Conservation (phyloP, 1,139 yeast species). For the Candida mesenterica region DNA sequence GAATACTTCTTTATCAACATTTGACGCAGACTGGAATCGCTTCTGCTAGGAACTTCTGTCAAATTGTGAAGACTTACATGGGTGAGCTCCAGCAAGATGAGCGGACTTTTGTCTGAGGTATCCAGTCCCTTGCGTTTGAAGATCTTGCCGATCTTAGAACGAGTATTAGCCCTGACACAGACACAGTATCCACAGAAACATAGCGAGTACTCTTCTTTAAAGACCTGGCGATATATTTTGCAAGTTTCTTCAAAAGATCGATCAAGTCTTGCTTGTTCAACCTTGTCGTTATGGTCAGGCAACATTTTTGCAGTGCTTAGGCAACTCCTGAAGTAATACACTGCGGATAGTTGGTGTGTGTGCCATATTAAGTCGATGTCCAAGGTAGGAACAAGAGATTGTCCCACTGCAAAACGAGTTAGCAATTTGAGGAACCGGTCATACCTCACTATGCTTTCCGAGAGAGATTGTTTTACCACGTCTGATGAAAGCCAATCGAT, state of each 20-base stretch:
- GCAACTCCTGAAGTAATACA: conserved; percentile 21
- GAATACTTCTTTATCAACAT: neutral
- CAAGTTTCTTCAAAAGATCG: conserved; percentile 21
- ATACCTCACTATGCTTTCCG: conserved; percentile 24
- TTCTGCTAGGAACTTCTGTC: conserved; percentile 11
- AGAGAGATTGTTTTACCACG: conserved; percentile 17
- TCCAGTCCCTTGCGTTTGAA: neutral
- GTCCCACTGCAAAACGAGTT: conserved; percentile 5
- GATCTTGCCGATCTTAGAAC: conserved; percentile 4
- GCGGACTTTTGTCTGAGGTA: neutral
- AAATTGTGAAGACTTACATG: conserved; percentile 17
- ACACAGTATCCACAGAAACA: conserved; percentile 30
- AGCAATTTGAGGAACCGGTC: conserved; percentile 24
- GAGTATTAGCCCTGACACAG: conserved; percentile 8
- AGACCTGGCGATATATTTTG: conserved; percentile 17
- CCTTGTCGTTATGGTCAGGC: conserved; percentile 30
- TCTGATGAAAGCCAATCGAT: conserved; percentile 30
- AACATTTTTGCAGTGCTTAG: conserved; percentile 9
- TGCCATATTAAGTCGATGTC: conserved; percentile 39
- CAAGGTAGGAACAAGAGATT: conserved; percentile 29
- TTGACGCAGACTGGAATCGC: conserved; percentile 7
- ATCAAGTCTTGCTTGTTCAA: conserved; percentile 21
- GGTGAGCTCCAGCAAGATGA: neutral
- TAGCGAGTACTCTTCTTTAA: conserved; percentile 23
- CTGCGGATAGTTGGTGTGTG: conserved; percentile 30